Base-by-base conservation (phyloP, 2,329 filamentous ascomycete genomes). In the Aspergillus fijiensis region DNA sequence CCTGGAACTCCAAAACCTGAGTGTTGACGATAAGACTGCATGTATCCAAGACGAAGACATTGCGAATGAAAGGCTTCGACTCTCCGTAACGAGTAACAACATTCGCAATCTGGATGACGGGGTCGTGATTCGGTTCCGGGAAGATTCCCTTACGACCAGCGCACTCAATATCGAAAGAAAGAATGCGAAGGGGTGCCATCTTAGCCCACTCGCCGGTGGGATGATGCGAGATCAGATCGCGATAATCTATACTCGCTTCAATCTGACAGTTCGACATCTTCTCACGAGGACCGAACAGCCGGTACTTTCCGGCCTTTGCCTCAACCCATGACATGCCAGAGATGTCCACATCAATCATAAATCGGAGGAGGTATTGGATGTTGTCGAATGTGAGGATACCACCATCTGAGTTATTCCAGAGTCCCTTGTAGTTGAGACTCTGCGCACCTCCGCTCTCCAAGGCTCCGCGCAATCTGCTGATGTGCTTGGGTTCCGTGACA, bases 91-190 rank as follows among this genome's bases (percentile, higher is more conserved):
- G 84, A 33, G 93, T 98, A 19, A 99, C 94, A 5, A 98, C 87
- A 70, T 97, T 98, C 60, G 95, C 95, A 65, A 99, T 99, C 75
- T 99, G 95, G 66, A 99, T 99, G 65, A 99, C 93, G 0, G 94
- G 92, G 70, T 99, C 95, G 21, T 91, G 80, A 62, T 94, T 87
- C 10, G 96, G 88, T 75, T 99, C 95, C 0, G 96, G 95, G 71
- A 99, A 99, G 71, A 99, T 90, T 65, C 95, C 95, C 78, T 99
- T 98, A 68, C 96, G 90, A 55, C 95, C 95, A 68, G 95, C 95
- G 76, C 95, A 99, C 77, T 99, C 95, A 68, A 99, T 99, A 85
- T 99, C 95, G 71, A 99, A 98, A 4, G 95, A 98, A 50, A 99
- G 79, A 51, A 96, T 89, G 62, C 95, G 88, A 3, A 99, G 81